phyloP scores from a whole-genome alignment of 1,139 yeast genomes.

The Blastobotrys capitulatus region DNA sequence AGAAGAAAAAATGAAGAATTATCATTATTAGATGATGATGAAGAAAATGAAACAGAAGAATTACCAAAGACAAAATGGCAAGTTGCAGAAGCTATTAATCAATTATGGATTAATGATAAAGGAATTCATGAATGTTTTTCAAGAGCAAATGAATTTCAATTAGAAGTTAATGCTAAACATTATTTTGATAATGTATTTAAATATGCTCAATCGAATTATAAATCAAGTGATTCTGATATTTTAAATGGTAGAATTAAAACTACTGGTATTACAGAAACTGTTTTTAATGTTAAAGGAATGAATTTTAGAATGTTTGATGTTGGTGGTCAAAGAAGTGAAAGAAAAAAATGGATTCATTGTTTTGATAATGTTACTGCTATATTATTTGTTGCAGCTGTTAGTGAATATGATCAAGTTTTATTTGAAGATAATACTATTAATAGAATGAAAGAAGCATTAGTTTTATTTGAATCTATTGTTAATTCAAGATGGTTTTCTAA shows the following conservation, averaged over 20 bases:
- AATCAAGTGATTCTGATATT: conserved; percentile 77
- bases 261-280: conserved; percentile 89
- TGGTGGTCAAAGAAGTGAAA: conserved; percentile 94
- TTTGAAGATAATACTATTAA: conserved; percentile 88
- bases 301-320: conserved; percentile 84
- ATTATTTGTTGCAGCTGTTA: conserved; percentile 83
- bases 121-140: conserved; percentile 61
- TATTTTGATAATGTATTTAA: conserved; percentile 65
- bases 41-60: not conserved
- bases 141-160: conserved; percentile 70
- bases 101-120: conserved; percentile 61
- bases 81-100: conserved; percentile 62
- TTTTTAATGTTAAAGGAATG: conserved; percentile 57
- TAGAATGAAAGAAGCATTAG: conserved; percentile 86
- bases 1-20: not conserved
- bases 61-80: conserved; percentile 31
- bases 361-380: conserved; percentile 90
- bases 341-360: conserved; percentile 95
- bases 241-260: conserved; percentile 89
- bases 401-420: conserved; percentile 87
- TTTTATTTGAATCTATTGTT: conserved; percentile 76
- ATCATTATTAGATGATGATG: not conserved
- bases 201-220: conserved; percentile 59
- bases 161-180: conserved; percentile 74
- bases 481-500: conserved; percentile 80